Evolutionary conservation across 345 rosid genomes (phyloP), one percentile per base, ranked within the genome.

Genomic region (Aegle marmelos): DNA sequence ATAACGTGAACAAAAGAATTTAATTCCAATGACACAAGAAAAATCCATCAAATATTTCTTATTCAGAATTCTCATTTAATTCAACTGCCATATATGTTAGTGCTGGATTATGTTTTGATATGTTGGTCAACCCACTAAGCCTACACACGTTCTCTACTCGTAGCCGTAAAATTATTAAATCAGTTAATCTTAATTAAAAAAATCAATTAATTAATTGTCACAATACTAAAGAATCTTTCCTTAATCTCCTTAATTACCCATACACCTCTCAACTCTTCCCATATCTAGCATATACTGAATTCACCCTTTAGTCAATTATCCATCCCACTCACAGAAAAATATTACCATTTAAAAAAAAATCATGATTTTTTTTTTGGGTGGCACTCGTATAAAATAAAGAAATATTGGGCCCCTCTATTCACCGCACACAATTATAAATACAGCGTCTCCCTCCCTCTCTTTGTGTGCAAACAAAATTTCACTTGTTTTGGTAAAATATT

Each of bases 371-470:
- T 9, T 24, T 63, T 9, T 17, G 6, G 5, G 34, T 14, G 1
- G 13, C 8, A 30, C 9, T 7, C 9, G 13, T 64, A 64, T 31
- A 64, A 64, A 64, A 64, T 33, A 33, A n/a, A 56, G 24, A 31
- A n/a, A 0, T 10, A 1, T 33, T 13, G 56, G 7, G 56, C 7
- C 24, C 68, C 9, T 17, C 5, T 2, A 1, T 19, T 64, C 68
- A 17, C 27, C 22, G 7, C 5, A 1, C 69, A 9, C 28, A 21
- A 21, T 22, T 34, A 22, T n/a, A 34, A 4, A 21, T 25, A 66
- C n/a, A 28, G 9, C 16, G 14, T 19, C 6, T 31, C 56, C 37
- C 71, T 28, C 73, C 69, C 70, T 78, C 70, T 54, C 77, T 70
- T 13, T 64, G 41, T 31, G 68, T 4, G 48, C 48, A 31, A 65